Percentiles rank a stretch among this genome's conserved stretches.
phyloP scores from a whole-genome alignment of 768 basidiomycete genomes.

The Asterophora parasitica region DNA sequence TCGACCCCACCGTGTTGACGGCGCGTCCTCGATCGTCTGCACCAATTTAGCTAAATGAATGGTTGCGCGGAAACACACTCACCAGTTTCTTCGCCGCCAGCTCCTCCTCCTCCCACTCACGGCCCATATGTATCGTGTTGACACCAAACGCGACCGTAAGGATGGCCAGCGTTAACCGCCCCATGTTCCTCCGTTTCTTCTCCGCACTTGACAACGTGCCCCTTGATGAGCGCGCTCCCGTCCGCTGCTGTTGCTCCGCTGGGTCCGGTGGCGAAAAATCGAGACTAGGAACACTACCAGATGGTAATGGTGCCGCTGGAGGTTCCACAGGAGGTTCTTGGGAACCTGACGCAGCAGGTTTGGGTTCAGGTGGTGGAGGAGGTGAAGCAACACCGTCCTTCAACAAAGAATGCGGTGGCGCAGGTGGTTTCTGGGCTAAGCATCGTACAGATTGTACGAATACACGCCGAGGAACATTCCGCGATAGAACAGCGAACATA shows the following conservation, averaged over 20 bases:
- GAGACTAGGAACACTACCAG: slow-evolving; percentile 42
- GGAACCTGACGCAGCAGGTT: slow-evolving; percentile 14
- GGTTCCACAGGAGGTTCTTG: slow-evolving; percentile 12
- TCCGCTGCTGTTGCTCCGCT: slow-evolving; percentile 42
- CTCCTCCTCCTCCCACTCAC: slow-evolving; percentile 76
- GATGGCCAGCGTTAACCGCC: slow-evolving; percentile 49
- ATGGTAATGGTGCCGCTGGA: slow-evolving; percentile 18
- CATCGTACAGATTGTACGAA: slow-evolving; percentile 13
- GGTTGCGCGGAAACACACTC: slow-evolving; percentile 20
- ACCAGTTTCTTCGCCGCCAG: slow-evolving; percentile 61
- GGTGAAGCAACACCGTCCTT: neutral
- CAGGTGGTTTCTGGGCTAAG: slow-evolving; percentile 9
- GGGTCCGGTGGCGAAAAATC: slow-evolving; percentile 61
- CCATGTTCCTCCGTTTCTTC: slow-evolving; percentile 53
- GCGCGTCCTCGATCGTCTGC: slow-evolving; percentile 56
- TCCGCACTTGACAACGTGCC: slow-evolving; percentile 79
- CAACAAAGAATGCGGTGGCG: neutral
- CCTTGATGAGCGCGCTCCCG: slow-evolving; percentile 75
- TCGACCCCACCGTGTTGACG: slow-evolving; percentile 59
- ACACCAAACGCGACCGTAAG: slow-evolving; percentile 53
- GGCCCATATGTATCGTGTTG: slow-evolving; percentile 62
- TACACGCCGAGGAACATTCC: slow-evolving; percentile 10
- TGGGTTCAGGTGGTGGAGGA: slow-evolving; percentile 16
- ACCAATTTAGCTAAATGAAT: neutral
- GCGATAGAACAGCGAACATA: slow-evolving; percentile 16